These are phyloP conservation scores for Macaranga tanarius DNA, from an alignment of 441 rosid species.

Conservation along the genomic window DNA sequence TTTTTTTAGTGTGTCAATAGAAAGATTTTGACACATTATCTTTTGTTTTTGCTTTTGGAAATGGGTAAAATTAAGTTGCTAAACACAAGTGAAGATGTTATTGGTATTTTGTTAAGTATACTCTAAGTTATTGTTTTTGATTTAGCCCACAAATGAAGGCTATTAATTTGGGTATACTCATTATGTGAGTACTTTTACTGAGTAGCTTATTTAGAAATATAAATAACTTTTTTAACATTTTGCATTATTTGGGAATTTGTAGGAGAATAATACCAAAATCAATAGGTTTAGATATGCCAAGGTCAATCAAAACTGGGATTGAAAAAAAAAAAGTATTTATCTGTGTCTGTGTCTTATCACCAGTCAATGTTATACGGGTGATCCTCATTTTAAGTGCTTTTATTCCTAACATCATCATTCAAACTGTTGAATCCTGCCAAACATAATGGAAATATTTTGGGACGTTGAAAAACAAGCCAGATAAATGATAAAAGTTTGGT, in stretches of 20 bases:
- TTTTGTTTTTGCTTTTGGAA: not conserved
- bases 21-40: conserved; percentile 15
- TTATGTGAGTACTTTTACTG: too few species aligned
- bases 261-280: too few species aligned
- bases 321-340: too few species aligned
- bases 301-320: too few species aligned
- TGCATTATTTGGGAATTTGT: too few species aligned
- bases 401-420: conserved; percentile 10
- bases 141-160: too few species aligned
- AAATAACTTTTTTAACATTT: too few species aligned
- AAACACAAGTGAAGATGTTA: not conserved
- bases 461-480: not conserved
- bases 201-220: too few species aligned
- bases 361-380: not conserved
- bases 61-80: not conserved
- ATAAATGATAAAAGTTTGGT: too few species aligned
- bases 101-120: not conserved
- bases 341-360: not conserved
- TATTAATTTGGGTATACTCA: too few species aligned
- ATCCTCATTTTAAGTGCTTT: not conserved
- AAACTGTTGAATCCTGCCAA: conserved; percentile 9
- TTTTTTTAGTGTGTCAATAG: conserved; percentile 8
- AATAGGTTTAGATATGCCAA: too few species aligned
- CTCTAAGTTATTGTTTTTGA: not conserved
- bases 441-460: not conserved